phyloP scores from a whole-genome alignment of 805 yeast genomes.

The Lachancea nothofagi region DNA sequence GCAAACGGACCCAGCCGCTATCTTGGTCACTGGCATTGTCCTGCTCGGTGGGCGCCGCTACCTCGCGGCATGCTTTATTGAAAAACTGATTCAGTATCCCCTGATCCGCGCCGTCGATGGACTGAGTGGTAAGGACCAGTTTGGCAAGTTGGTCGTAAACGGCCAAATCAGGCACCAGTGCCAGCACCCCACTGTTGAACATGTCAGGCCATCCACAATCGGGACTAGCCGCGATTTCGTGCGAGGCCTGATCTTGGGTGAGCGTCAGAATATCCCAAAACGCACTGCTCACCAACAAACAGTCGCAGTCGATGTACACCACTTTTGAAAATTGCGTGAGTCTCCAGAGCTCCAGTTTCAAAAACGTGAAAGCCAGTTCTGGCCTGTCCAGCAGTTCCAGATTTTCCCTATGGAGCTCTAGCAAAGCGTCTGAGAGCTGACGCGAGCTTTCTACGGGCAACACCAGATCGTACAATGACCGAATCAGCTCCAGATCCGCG shows the following conservation, averaged over 20 bases:
- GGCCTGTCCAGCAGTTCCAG: slow-evolving; percentile 41
- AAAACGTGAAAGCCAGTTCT: slow-evolving; percentile 46
- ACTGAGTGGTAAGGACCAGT: slow-evolving; percentile 25
- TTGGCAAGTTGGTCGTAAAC: slow-evolving; percentile 40
- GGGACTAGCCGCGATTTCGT: slow-evolving; percentile 49
- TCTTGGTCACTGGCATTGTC: not conserved
- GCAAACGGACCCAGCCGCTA: slow-evolving; percentile 57
- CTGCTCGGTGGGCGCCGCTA: slow-evolving; percentile 6
- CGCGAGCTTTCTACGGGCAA: slow-evolving; percentile 20
- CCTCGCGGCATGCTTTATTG: slow-evolving; percentile 25
- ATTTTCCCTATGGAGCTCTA: slow-evolving; percentile 23
- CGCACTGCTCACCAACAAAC: slow-evolving; percentile 40
- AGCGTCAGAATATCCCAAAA: slow-evolving; percentile 23
- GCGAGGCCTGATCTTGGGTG: slow-evolving; percentile 20
- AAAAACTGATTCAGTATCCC: slow-evolving; percentile 80
- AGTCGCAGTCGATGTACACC: slow-evolving; percentile 61
- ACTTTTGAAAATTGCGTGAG: slow-evolving; percentile 41
- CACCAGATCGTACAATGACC: slow-evolving; percentile 25
- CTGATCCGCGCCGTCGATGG: slow-evolving; percentile 90
- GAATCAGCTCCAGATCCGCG: slow-evolving; percentile 18
- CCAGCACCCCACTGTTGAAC: slow-evolving; percentile 75
- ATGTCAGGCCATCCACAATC: slow-evolving; percentile 92
- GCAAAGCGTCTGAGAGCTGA: not conserved
- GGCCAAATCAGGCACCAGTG: slow-evolving; percentile 46
- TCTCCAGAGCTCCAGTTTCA: slow-evolving; percentile 48